phyloP scores from a whole-genome alignment of 257 asterid genomes.

The Mentha longifolia region DNA sequence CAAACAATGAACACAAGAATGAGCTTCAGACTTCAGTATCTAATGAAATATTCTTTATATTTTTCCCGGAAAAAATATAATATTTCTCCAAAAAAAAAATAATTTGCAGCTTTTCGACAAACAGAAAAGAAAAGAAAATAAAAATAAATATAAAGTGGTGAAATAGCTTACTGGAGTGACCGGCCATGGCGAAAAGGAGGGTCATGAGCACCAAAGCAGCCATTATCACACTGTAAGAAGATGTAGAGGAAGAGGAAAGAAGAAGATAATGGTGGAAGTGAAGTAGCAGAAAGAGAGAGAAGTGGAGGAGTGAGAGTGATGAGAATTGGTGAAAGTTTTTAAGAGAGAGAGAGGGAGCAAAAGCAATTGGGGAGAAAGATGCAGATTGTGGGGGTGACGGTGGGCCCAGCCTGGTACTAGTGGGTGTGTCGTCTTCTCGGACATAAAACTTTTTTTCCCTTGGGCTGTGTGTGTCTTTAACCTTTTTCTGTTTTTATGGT shows the following conservation, averaged over 20 bases:
- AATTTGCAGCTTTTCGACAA: conserved; percentile 28
- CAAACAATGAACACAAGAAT: not conserved
- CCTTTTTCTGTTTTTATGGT: conserved; percentile 29
- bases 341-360: not conserved
- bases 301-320: conserved; percentile 13
- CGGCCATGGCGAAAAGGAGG: conserved; percentile 71
- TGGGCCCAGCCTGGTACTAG: conserved; percentile 41
- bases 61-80: not conserved
- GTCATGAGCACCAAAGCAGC: conserved; percentile 40
- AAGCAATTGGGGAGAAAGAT: conserved; percentile 15
- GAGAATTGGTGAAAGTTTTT: conserved; percentile 15
- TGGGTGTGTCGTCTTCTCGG: conserved; percentile 37
- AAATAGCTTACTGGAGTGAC: conserved; percentile 63
- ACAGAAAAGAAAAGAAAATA: not conserved
- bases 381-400: conserved; percentile 33
- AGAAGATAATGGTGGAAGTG: not conserved
- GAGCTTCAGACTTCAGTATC: not conserved
- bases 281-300: conserved; percentile 14
- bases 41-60: not conserved
- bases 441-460: conserved; percentile 8
- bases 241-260: conserved; percentile 22
- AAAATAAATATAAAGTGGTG: not conserved
- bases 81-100: not conserved
- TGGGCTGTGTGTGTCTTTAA: conserved; percentile 28
- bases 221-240: conserved; percentile 32